Percentiles rank a stretch among this genome's conserved stretches.
These are phyloP conservation scores for Daldinia vernicosa DNA, from an alignment of 495 filamentous ascomycete genomes.

Conservation along the genomic window DNA sequence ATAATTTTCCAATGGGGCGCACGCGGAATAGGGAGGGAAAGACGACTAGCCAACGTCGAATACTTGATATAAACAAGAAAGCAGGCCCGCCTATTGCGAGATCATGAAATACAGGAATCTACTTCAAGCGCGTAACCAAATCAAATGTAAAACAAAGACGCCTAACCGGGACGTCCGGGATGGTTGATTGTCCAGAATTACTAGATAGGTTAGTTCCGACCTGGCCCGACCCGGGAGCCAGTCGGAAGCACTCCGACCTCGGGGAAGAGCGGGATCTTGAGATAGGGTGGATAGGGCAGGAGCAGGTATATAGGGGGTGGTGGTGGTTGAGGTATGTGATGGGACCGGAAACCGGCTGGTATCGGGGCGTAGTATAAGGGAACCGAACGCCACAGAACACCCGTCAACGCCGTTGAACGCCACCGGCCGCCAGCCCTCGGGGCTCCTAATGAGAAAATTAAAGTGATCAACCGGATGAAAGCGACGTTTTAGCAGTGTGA, in stretches of 20 bases:
- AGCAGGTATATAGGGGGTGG: not conserved
- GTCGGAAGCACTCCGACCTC: not conserved
- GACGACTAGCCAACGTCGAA: not conserved
- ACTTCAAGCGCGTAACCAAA: not conserved
- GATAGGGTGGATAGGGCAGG: not conserved
- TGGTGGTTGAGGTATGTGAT: constrained; percentile 4
- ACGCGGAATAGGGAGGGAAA: not conserved
- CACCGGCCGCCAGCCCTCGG: constrained; percentile 18
- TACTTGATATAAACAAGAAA: not conserved
- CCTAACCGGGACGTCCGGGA: not conserved
- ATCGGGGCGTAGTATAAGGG: constrained; percentile 28
- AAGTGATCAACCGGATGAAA: constrained; percentile 16
- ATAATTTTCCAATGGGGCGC: not conserved
- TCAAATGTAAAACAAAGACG: not conserved
- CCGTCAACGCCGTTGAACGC: constrained; percentile 43
- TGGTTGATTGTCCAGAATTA: not conserved
- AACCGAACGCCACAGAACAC: constrained; percentile 34
- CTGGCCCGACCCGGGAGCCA: not conserved
- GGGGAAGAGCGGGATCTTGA: not conserved
- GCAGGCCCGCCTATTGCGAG: constrained; percentile 1
- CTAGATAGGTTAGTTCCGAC: not conserved
- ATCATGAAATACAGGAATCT: constrained; percentile 6
- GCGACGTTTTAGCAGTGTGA: not conserved
- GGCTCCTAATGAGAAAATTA: constrained; percentile 3
- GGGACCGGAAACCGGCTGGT: constrained; percentile 33